These are phyloP conservation scores for Backusella liffmaniae DNA, from an alignment of 192 early-diverging fungal genomes.

Conservation along the genomic window DNA sequence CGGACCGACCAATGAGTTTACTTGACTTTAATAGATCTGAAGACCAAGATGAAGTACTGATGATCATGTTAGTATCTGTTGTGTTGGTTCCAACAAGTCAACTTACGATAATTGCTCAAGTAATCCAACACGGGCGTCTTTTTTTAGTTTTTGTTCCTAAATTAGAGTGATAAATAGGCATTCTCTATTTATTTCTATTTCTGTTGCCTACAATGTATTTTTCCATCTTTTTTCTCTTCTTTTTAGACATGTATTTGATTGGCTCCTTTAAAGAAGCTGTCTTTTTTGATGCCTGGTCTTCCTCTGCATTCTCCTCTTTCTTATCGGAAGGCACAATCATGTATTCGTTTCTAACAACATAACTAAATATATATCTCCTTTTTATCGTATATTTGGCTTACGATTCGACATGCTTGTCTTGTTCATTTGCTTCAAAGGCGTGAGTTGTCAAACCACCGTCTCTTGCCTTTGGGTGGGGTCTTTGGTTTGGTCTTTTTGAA, in stretches of 20 bases:
- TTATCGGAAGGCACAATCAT: slow-evolving; percentile 8
- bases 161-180: background rate
- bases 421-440: slow-evolving; percentile 13
- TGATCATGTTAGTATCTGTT: no score
- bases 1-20: slow-evolving; percentile 58
- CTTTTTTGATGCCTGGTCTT: background rate
- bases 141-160: slow-evolving; percentile 78
- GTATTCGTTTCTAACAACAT: background rate
- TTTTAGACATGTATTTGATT: slow-evolving; percentile 52
- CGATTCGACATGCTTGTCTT: background rate
- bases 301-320: background rate
- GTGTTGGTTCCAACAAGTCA: background rate
- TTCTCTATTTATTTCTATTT: background rate
- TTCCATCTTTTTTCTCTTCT: slow-evolving; percentile 75
- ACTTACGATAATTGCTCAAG: slow-evolving; percentile 59
- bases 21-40: slow-evolving; percentile 70
- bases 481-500: slow-evolving; percentile 37
- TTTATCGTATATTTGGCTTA: background rate
- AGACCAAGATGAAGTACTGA: slow-evolving; percentile 61
- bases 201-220: slow-evolving; percentile 67
- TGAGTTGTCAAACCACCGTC: slow-evolving; percentile 43
- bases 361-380: no score
- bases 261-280: slow-evolving; percentile 18
- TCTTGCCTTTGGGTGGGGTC: slow-evolving; percentile 47
- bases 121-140: slow-evolving; percentile 67